These are phyloP conservation scores for Cyclostephanos tholiformis DNA, from an alignment of 108 stramenopile genomes.

Conservation along the genomic window DNA sequence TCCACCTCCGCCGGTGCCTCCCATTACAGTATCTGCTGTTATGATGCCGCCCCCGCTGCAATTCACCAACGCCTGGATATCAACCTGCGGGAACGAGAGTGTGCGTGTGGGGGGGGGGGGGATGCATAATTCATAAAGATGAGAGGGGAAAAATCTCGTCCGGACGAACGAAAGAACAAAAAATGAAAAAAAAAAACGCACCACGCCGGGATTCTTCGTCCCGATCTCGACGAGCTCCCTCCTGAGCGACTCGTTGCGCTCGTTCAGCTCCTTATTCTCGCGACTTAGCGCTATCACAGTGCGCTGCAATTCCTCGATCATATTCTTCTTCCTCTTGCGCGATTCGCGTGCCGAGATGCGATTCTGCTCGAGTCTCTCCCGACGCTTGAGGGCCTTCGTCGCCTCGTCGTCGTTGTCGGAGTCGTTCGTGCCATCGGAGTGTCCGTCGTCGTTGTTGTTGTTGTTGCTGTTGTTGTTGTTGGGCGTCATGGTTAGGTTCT, in stretches of 20 bases:
- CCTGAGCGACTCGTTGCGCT: constrained; percentile 71
- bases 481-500: background rate
- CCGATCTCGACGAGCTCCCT: constrained; percentile 81
- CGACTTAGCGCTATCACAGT: constrained; percentile 81
- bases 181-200: background rate
- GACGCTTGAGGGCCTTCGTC: background rate
- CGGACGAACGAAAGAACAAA: no score
- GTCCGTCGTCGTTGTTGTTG: background rate
- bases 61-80: constrained; percentile 14
- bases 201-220: constrained; percentile 78
- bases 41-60: background rate
- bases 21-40: no score
- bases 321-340: constrained; percentile 86
- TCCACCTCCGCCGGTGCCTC: no score
- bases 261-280: constrained; percentile 88
- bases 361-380: background rate
- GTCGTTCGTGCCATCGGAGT: background rate
- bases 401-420: constrained; percentile 1
- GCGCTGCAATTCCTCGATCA: constrained; percentile 90
- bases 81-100: background rate
- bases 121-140: no score
- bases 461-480: background rate
- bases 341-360: constrained; percentile 87
- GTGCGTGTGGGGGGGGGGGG: background rate
- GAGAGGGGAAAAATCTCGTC: no score